Percentiles rank a stretch among this genome's conserved stretches.
phyloP scores from a whole-genome alignment of 2,329 filamentous ascomycete species.

The Monosporascus ibericus region DNA sequence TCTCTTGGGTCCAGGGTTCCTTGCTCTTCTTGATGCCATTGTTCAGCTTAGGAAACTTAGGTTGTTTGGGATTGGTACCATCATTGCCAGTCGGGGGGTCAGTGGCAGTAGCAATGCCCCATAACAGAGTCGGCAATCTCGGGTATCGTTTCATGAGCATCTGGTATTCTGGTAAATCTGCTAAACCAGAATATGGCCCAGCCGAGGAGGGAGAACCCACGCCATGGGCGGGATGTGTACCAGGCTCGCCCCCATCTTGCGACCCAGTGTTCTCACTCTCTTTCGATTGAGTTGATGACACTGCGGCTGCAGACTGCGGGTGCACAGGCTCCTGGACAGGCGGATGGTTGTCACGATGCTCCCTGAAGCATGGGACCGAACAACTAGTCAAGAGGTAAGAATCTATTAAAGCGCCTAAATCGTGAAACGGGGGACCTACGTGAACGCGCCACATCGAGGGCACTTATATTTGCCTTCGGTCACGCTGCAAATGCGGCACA shows the following conservation, averaged over 20 bases:
- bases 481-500: conserved; percentile 48
- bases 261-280: not conserved
- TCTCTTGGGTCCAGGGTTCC: conserved; percentile 50
- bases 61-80: conserved; percentile 3
- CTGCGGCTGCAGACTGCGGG: not conserved
- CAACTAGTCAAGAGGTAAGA: conserved; percentile 36
- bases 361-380: conserved; percentile 51
- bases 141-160: conserved; percentile 22
- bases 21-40: conserved; percentile 30
- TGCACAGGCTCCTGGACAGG: conserved; percentile 21
- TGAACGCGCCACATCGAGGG: conserved; percentile 49
- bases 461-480: conserved; percentile 57
- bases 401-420: too few species aligned
- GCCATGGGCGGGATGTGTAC: not conserved
- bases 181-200: conserved; percentile 13
- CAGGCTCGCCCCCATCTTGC: not conserved
- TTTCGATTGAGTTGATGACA: not conserved
- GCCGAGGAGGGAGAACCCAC: conserved; percentile 1
- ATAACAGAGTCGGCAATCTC: conserved; percentile 18
- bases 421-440: conserved; percentile 37
- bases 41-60: conserved; percentile 3
- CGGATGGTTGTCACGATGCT: conserved; percentile 45
- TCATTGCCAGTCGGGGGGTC: conserved; percentile 18
- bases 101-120: conserved; percentile 23
- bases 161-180: conserved; percentile 23